phyloP scores from a whole-genome alignment of 306 rosid species.

The Gynostemma pentaphyllum region DNA sequence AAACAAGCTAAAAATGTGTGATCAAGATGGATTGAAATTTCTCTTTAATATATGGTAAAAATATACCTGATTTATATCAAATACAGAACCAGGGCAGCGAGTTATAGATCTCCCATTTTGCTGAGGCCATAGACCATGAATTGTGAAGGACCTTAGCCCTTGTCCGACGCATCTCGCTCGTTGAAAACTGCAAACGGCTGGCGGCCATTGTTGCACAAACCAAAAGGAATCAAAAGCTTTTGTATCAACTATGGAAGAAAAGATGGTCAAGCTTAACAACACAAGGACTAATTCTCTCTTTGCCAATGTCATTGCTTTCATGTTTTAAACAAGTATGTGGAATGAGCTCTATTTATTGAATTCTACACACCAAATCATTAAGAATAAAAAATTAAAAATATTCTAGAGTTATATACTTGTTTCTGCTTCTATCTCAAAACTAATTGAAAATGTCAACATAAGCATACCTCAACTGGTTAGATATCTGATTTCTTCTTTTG shows the following conservation, averaged over 20 bases:
- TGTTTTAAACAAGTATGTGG: neutral
- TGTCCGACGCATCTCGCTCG: neutral
- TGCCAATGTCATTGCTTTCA: neutral
- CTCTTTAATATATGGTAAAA: no score
- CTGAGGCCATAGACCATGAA: neutral
- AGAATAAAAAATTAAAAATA: no score
- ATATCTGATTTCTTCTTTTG: no score
- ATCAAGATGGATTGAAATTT: no score
- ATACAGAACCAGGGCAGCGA: neutral
- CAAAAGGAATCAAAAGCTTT: neutral
- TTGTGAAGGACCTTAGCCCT: neutral
- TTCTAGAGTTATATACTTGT: no score
- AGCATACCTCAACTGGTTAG: no score
- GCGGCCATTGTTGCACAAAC: neutral
- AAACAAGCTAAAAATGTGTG: no score
- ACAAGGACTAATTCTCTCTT: neutral
- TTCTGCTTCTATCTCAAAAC: no score
- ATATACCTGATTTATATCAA: neutral
- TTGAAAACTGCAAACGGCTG: neutral
- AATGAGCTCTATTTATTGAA: no score
- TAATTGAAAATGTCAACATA: no score
- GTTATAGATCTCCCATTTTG: neutral
- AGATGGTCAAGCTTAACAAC: neutral
- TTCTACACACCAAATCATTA: no score
- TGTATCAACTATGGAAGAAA: neutral